Evolutionary conservation across 2,329 filamentous ascomycete genomes (phyloP).

Genomic region (Ceratocystis diversiconidia): DNA sequence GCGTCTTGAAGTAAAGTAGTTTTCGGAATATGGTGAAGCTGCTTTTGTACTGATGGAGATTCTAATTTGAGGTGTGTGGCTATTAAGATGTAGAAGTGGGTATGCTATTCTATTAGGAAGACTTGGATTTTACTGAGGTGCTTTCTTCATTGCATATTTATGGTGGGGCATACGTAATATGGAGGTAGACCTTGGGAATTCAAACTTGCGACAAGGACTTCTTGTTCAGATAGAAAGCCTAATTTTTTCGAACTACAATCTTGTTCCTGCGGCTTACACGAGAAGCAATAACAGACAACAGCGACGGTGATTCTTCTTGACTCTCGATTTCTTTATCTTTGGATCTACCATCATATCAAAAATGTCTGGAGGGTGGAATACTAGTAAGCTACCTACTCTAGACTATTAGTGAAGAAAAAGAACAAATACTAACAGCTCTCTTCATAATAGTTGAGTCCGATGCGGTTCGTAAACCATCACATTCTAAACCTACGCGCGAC

Average conservation of each 20-base stretch:
- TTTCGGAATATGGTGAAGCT: too few relatives aligned
- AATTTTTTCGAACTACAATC: neutral
- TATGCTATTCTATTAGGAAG: neutral
- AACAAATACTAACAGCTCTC: slow-evolving; percentile 1
- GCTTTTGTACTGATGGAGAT: too few relatives aligned
- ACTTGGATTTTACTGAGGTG: neutral
- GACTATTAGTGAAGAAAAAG: neutral
- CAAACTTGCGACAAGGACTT: neutral
- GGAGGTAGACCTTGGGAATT: neutral
- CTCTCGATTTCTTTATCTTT: neutral
- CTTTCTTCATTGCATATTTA: neutral
- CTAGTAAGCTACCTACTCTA: slow-evolving; percentile 39
- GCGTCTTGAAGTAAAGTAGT: neutral
- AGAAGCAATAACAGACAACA: neutral
- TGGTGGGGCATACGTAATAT: slow-evolving; percentile 4
- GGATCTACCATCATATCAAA: neutral
- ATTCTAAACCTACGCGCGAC: slow-evolving; percentile 18
- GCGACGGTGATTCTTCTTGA: neutral
- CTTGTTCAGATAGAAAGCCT: neutral
- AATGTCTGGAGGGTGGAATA: slow-evolving; percentile 68
- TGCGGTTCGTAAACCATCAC: slow-evolving; percentile 48
- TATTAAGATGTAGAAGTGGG: too few relatives aligned
- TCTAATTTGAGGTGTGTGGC: too few relatives aligned
- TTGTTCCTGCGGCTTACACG: too few relatives aligned
- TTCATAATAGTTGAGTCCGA: slow-evolving; percentile 62